Evolutionary conservation across 257 asterid genomes (phyloP).

Genomic region (Petrea volubilis): DNA sequence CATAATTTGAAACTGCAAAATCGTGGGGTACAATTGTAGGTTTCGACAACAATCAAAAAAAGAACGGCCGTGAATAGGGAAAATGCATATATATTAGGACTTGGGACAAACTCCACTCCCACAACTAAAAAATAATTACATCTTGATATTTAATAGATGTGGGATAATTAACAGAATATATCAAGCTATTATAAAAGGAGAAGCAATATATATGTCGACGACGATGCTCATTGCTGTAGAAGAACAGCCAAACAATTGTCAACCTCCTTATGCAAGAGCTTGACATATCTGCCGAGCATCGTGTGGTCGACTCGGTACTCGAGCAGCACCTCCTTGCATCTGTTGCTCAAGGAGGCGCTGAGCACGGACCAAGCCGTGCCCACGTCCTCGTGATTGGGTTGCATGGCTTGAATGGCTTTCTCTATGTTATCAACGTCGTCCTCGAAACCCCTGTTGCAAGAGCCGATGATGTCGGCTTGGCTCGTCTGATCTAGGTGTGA

Average conservation of each 20-base stretch:
- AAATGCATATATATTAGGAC: no score
- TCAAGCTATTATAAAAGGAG: no score
- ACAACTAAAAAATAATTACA: no score
- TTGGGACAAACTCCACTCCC: no score
- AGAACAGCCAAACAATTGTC: conserved; percentile 47
- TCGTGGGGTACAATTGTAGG: no score
- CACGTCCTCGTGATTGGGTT: conserved; percentile 27
- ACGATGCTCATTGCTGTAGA: conserved; percentile 22
- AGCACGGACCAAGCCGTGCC: conserved; percentile 29
- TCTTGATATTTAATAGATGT: no score
- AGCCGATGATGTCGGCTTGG: conserved; percentile 5
- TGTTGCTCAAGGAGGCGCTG: conserved; percentile 32
- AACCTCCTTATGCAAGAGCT: conserved; percentile 23
- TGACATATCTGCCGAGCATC: conserved; percentile 5
- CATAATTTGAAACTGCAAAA: no score
- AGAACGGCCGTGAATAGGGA: no score
- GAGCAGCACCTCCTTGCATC: conserved; percentile 28
- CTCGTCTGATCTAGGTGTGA: background rate
- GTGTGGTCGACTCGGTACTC: conserved; percentile 15
- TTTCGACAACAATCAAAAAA: no score
- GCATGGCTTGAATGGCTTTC: conserved; percentile 12
- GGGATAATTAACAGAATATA: no score
- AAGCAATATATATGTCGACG: no score
- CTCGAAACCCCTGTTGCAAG: conserved; percentile 28
- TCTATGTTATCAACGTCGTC: conserved; percentile 26